Percentiles rank a stretch among this genome's conserved stretches.
These are phyloP conservation scores for Tylopilus sp. DNA, from an alignment of 768 basidiomycete species.

Conservation along the genomic window DNA sequence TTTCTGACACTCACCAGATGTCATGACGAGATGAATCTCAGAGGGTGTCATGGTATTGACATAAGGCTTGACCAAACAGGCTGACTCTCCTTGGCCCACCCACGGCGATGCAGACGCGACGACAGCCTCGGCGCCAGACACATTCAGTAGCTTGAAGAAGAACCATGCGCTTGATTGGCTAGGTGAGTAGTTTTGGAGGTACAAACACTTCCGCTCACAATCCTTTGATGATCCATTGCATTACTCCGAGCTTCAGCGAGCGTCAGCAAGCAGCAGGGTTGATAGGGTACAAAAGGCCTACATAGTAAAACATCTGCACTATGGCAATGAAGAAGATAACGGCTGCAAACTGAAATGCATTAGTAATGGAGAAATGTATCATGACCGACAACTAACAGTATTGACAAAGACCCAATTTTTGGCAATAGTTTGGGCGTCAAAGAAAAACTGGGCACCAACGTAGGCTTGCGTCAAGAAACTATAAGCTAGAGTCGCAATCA, in stretches of 20 bases:
- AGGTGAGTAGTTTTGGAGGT: not conserved
- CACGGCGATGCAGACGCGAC: constrained; percentile 93
- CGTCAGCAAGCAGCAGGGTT: not conserved
- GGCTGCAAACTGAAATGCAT: constrained; percentile 49
- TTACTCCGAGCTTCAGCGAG: constrained; percentile 58
- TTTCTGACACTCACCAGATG: constrained; percentile 52
- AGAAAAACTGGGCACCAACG: constrained; percentile 80
- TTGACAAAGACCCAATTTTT: constrained; percentile 88
- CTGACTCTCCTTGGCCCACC: constrained; percentile 88
- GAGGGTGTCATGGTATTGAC: constrained; percentile 82
- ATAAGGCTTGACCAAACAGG: constrained; percentile 81
- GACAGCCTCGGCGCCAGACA: constrained; percentile 94
- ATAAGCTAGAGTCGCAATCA: constrained; percentile 73
- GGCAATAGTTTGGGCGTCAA: constrained; percentile 56
- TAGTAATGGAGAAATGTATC: constrained; percentile 15
- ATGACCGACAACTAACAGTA: constrained; percentile 43
- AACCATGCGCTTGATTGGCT: constrained; percentile 67
- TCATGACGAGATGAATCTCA: constrained; percentile 84
- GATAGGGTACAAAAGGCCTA: constrained; percentile 3
- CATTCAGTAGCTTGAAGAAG: constrained; percentile 88
- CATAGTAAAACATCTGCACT: constrained; percentile 87
- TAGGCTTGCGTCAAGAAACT: constrained; percentile 72
- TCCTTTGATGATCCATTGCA: constrained; percentile 90
- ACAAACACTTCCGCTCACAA: constrained; percentile 49
- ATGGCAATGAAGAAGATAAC: constrained; percentile 96